These are phyloP conservation scores for Collybia mongolica DNA, from an alignment of 768 basidiomycete species.

Conservation along the genomic window DNA sequence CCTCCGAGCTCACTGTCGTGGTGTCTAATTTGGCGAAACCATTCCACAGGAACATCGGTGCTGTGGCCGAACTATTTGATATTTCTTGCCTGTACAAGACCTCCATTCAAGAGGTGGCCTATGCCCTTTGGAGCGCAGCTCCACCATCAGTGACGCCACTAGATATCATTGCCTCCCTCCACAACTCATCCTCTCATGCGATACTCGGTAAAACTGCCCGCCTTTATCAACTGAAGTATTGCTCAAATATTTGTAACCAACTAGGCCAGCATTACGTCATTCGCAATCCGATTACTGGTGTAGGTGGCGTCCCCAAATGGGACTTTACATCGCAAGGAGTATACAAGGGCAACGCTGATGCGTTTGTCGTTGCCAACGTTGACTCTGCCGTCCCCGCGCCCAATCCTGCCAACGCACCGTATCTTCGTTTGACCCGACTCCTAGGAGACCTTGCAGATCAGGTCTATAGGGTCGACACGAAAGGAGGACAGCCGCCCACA, in stretches of 20 bases:
- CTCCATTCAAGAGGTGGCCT: conserved; percentile 27
- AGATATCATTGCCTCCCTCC: conserved; percentile 11
- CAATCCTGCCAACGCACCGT: conserved; percentile 47
- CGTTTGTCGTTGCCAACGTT: conserved; percentile 47
- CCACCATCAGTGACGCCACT: conserved; percentile 8
- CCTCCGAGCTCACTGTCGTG: too few species aligned
- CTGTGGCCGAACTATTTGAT: conserved; percentile 54
- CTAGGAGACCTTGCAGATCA: conserved; percentile 47
- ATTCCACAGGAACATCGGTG: conserved; percentile 41
- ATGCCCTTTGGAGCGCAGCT: conserved; percentile 23
- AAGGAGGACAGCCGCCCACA: conserved; percentile 53
- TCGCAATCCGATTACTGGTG: conserved; percentile 38
- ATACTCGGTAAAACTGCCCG: conserved; percentile 21
- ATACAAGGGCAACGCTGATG: conserved; percentile 38
- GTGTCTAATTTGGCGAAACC: neutral
- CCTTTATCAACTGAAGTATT: too few species aligned
- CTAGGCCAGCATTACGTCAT: conserved; percentile 59
- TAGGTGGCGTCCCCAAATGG: conserved; percentile 48
- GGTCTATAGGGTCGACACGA: conserved; percentile 53
- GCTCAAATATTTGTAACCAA: neutral
- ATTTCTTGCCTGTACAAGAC: conserved; percentile 43
- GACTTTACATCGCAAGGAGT: conserved; percentile 48
- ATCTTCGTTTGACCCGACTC: conserved; percentile 46
- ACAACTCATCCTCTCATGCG: conserved; percentile 3
- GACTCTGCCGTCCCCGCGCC: conserved; percentile 40